Conservation (phyloP, 768 basidiomycete genomes). For the Amanita muscaria region DNA sequence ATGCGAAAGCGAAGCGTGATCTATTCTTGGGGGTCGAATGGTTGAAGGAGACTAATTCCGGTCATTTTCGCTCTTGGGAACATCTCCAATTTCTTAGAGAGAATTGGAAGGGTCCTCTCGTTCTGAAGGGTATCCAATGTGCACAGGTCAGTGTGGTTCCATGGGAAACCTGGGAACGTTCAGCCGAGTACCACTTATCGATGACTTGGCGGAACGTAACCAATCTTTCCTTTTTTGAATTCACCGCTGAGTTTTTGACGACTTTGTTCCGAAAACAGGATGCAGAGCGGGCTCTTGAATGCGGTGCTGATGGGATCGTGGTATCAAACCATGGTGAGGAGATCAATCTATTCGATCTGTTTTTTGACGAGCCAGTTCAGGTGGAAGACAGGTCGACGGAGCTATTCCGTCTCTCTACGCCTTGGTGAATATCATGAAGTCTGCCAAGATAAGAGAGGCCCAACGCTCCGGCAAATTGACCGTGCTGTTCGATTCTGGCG, state of each 20-base stretch:
- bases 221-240: background rate
- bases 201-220: no score
- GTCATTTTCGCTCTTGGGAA: slow-evolving; percentile 60
- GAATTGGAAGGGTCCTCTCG: slow-evolving; percentile 70
- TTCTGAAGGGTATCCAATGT: slow-evolving; percentile 72
- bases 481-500: slow-evolving; percentile 72
- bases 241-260: background rate
- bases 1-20: slow-evolving; percentile 30
- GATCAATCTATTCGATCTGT: background rate
- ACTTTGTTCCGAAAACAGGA: slow-evolving; percentile 30
- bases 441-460: slow-evolving; percentile 45
- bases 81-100: slow-evolving; percentile 59
- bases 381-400: slow-evolving; percentile 72
- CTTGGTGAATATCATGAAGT: slow-evolving; percentile 59
- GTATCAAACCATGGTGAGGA: slow-evolving; percentile 71
- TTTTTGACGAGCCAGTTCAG: slow-evolving; percentile 22
- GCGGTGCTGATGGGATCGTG: slow-evolving; percentile 62
- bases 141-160: slow-evolving; percentile 34
- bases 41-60: slow-evolving; percentile 55
- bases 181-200: no score
- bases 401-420: slow-evolving; percentile 67
- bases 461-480: slow-evolving; percentile 55
- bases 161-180: no score
- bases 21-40: slow-evolving; percentile 50
- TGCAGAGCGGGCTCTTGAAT: slow-evolving; percentile 58